A percentile compares a stretch with the other conserved stretches of the same genome.
phyloP scores from a whole-genome alignment of 83 land plant genomes.

The Picea engelmannii region DNA sequence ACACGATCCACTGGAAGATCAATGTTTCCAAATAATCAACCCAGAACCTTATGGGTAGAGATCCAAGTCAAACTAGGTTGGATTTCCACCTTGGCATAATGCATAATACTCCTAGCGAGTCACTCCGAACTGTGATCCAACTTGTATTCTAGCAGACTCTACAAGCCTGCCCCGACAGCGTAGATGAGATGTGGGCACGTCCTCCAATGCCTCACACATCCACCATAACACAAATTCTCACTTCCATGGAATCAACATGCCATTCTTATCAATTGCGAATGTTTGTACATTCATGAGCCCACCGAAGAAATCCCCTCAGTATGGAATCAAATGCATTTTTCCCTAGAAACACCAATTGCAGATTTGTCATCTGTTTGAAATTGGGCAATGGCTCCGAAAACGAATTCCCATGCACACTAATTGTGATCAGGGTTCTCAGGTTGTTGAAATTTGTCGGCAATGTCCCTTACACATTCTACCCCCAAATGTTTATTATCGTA shows the following conservation, averaged over 20 bases:
- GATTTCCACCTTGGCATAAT: too few relatives aligned
- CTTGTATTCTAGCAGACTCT: constrained; percentile 42
- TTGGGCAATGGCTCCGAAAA: not conserved
- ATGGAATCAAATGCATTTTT: constrained; percentile 49
- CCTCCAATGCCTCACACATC: too few relatives aligned
- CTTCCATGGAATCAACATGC: constrained; percentile 27
- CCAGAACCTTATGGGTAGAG: too few relatives aligned
- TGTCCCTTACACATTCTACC: constrained; percentile 19
- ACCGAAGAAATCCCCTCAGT: constrained; percentile 40
- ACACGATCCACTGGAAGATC: too few relatives aligned
- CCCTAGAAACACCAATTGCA: constrained; percentile 29
- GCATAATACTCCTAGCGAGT: too few relatives aligned
- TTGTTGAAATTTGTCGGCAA: not conserved
- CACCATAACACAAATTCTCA: too few relatives aligned
- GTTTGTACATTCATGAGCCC: not conserved
- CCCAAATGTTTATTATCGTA: constrained; percentile 38
- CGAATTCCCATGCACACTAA: not conserved
- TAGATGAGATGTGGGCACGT: constrained; percentile 17
- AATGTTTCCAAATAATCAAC: too few relatives aligned
- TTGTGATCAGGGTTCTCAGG: not conserved
- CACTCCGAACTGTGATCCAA: too few relatives aligned
- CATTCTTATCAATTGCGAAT: constrained; percentile 36
- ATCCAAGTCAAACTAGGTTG: too few relatives aligned
- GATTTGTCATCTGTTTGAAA: not conserved
- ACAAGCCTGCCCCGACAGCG: constrained; percentile 23